Percentiles rank a stretch among this genome's conserved stretches.
Evolutionary conservation across 2,329 filamentous ascomycete species (phyloP).

Genomic region (Fonsecaea erecta): DNA sequence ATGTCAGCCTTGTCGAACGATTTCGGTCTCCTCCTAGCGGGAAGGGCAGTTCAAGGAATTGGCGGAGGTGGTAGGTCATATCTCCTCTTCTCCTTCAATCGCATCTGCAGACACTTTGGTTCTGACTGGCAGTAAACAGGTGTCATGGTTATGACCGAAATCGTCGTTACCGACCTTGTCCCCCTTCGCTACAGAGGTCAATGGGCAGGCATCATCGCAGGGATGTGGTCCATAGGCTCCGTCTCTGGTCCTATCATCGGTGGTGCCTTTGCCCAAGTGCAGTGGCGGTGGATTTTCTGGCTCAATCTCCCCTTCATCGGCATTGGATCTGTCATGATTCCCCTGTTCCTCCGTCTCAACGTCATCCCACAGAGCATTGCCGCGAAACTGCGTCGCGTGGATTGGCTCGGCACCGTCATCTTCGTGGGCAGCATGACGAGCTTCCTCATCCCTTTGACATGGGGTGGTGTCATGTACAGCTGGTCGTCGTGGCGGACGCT

Average conservation of each 20-base stretch:
- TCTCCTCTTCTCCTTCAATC: background rate
- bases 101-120: background rate
- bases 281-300: slow-evolving; percentile 67
- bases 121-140: slow-evolving; percentile 8
- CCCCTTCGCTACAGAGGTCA: slow-evolving; percentile 43
- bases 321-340: slow-evolving; percentile 54
- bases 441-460: slow-evolving; percentile 66
- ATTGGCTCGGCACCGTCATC: slow-evolving; percentile 66
- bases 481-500: slow-evolving; percentile 68
- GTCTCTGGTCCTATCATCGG: slow-evolving; percentile 40
- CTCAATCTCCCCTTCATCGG: slow-evolving; percentile 65
- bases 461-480: slow-evolving; percentile 68
- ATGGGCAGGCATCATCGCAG: slow-evolving; percentile 32
- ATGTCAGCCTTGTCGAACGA: slow-evolving; percentile 48
- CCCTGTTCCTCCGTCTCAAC: slow-evolving; percentile 60
- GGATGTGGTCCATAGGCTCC: slow-evolving; percentile 36
- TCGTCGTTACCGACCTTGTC: slow-evolving; percentile 52
- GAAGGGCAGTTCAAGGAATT: slow-evolving; percentile 51
- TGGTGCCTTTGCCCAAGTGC: slow-evolving; percentile 38
- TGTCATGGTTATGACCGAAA: slow-evolving; percentile 50
- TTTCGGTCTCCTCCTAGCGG: slow-evolving; percentile 53
- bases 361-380: slow-evolving; percentile 53
- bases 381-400: slow-evolving; percentile 60
- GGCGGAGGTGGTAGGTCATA: slow-evolving; percentile 48
- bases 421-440: slow-evolving; percentile 65